These are phyloP conservation scores for Linum trigynum DNA, from an alignment of 345 rosid species.

Conservation along the genomic window DNA sequence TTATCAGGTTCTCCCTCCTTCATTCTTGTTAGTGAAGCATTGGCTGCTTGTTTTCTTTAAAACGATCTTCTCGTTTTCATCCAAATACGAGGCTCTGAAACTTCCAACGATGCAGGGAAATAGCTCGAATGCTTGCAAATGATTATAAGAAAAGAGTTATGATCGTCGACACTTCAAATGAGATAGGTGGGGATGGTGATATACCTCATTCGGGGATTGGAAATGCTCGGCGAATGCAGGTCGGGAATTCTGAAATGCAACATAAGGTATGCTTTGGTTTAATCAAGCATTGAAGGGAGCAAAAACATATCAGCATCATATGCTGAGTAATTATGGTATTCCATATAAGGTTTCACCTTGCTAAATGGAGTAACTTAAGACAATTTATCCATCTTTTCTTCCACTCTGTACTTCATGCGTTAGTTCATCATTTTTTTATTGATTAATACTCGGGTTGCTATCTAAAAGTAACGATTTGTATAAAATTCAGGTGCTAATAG, in stretches of 20 bases:
- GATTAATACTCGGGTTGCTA: neutral
- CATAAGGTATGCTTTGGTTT: slow-evolving; percentile 48
- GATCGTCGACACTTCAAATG: slow-evolving; percentile 93
- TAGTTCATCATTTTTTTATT: neutral
- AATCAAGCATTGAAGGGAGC: neutral
- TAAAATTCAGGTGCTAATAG: slow-evolving; percentile 59
- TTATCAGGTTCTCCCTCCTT: slow-evolving; percentile 51
- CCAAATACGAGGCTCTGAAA: slow-evolving; percentile 4
- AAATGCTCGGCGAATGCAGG: slow-evolving; percentile 92
- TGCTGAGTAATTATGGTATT: too few relatives aligned
- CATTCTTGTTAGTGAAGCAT: neutral
- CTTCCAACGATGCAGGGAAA: slow-evolving; percentile 46
- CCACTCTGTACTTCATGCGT: too few relatives aligned
- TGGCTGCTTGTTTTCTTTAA: neutral
- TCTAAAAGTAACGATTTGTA: neutral
- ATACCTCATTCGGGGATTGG: slow-evolving; percentile 94
- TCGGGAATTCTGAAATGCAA: slow-evolving; percentile 72
- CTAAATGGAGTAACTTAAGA: too few relatives aligned
- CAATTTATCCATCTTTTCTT: too few relatives aligned
- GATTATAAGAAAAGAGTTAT: slow-evolving; percentile 77
- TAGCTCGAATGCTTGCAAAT: slow-evolving; percentile 85
- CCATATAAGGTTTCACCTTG: too few relatives aligned
- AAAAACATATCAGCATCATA: too few relatives aligned
- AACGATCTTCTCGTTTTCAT: neutral
- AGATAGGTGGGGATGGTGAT: slow-evolving; percentile 98